Conservation (phyloP, 495 filamentous ascomycete genomes). For the Penicillium lividum region DNA sequence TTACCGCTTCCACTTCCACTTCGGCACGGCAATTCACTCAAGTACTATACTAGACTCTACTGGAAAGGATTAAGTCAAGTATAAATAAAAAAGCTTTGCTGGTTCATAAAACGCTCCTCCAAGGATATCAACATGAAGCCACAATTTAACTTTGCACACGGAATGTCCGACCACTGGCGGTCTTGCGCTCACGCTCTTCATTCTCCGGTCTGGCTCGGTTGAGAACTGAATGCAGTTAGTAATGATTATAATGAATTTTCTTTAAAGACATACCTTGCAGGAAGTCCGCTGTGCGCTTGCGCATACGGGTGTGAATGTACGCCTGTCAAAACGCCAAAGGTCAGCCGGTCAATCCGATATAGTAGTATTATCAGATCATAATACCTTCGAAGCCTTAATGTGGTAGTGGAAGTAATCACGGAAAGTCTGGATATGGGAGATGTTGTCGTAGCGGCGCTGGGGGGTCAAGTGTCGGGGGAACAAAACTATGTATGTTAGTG, state of each 20-base stretch:
- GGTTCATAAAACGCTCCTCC: conserved; percentile 25
- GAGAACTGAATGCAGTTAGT: conserved; percentile 62
- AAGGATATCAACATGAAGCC: conserved; percentile 24
- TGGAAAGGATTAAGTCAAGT: conserved; percentile 4
- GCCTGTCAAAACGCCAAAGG: conserved; percentile 56
- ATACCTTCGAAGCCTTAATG: conserved; percentile 95
- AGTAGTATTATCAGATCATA: not conserved
- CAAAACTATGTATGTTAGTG: conserved; percentile 61
- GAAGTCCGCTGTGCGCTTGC: conserved; percentile 94
- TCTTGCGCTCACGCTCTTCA: conserved; percentile 98
- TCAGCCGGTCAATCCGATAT: conserved; percentile 11
- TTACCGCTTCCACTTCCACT: not conserved
- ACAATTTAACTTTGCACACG: conserved; percentile 60
- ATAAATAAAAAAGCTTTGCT: conserved; percentile 20
- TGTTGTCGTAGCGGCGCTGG: conserved; percentile 88
- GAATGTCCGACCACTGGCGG: conserved; percentile 94
- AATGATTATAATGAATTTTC: not conserved
- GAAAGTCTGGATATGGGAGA: conserved; percentile 99
- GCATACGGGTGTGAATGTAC: conserved; percentile 98
- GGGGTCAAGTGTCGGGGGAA: conserved; percentile 93
- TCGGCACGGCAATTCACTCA: not conserved
- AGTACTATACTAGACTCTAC: not conserved
- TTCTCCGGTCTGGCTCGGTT: conserved; percentile 89
- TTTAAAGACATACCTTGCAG: conserved; percentile 70
- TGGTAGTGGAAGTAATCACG: conserved; percentile 99